Conservation (phyloP, 2,329 filamentous ascomycete species). For the Aphanoascus verrucosus region DNA sequence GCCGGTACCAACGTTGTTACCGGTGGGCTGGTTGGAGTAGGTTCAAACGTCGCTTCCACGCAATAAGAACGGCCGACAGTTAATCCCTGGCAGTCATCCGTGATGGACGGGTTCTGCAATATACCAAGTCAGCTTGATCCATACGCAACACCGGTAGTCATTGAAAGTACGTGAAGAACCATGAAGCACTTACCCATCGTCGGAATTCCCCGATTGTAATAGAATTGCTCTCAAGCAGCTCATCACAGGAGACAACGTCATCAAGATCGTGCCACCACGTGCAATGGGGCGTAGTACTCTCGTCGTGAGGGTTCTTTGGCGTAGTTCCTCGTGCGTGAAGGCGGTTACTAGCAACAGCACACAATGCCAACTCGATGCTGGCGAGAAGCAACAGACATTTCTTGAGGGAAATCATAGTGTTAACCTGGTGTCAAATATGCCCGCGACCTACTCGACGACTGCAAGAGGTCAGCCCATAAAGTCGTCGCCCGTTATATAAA, state of each 20-base stretch:
- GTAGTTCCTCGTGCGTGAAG: background rate
- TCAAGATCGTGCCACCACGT: conserved; percentile 2
- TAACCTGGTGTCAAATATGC: too few species aligned
- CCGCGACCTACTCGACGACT: background rate
- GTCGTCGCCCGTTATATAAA: too few species aligned
- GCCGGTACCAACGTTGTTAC: background rate
- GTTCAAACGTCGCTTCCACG: background rate
- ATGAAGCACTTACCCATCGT: background rate
- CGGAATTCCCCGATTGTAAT: background rate
- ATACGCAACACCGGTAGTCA: background rate
- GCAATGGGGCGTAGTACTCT: background rate
- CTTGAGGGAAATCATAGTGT: background rate
- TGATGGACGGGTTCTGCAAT: background rate
- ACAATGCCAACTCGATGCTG: background rate
- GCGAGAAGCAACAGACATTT: background rate
- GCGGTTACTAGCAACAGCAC: background rate
- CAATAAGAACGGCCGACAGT: background rate
- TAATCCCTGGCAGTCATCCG: background rate
- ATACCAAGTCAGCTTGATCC: background rate
- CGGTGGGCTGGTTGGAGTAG: background rate
- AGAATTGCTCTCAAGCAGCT: background rate
- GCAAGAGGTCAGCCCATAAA: background rate
- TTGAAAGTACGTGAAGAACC: background rate
- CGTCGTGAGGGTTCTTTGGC: conserved; percentile 1
- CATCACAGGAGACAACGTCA: background rate